Evolutionary conservation across 2,329 filamentous ascomycete species (phyloP), one percentile per base, ranked within the genome.

Genomic region (Colletotrichum melonis): DNA sequence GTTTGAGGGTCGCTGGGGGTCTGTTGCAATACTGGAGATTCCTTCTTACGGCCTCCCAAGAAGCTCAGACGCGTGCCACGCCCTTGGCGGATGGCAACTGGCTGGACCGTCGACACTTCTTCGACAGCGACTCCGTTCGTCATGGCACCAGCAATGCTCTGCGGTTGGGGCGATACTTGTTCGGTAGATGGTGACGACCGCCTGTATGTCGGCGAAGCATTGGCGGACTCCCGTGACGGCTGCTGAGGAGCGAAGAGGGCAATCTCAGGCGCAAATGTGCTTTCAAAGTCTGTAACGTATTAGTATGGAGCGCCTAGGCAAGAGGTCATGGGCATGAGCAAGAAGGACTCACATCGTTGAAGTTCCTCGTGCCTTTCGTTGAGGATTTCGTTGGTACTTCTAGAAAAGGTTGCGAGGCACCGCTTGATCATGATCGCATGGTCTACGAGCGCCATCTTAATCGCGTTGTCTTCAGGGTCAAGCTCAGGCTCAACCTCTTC

Each of bases 391-490:
- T 89, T 91, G 52, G 82, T 88, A 84, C 88, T 91, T 81, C 89
- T 91, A 72, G 88, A 88, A 81, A 94, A 94, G 77, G 92, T 87
- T 4, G 87, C 87, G 75, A 98, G 83, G 78, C 94, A 96, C 75
- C 94, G 92, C 84, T 96, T 95, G 78, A 98, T 91, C 81, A 94
- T 92, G 73, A 97, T 89, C 3, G 95, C 94, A 81, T 98, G 95
- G 78, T 98, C 97, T 55, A 97, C 89, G 35, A 98, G 88, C 0
- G 95, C 94, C 81, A 95, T 93, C 79, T 93, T 93, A 76, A 98
- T 91, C 1, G 95, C 94, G 62, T 90, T 94, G 76, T 97, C 92
- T 77, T 95, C 88, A 0, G 89, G 86, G 26, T 86, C 84, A 4
- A 91, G 80, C 74, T 90, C 85, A 3, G 90, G 80, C 73, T 90